Percentiles rank a stretch among this genome's conserved stretches.
These are phyloP conservation scores for Russula ochroleuca DNA, from an alignment of 768 basidiomycete species.

Conservation along the genomic window DNA sequence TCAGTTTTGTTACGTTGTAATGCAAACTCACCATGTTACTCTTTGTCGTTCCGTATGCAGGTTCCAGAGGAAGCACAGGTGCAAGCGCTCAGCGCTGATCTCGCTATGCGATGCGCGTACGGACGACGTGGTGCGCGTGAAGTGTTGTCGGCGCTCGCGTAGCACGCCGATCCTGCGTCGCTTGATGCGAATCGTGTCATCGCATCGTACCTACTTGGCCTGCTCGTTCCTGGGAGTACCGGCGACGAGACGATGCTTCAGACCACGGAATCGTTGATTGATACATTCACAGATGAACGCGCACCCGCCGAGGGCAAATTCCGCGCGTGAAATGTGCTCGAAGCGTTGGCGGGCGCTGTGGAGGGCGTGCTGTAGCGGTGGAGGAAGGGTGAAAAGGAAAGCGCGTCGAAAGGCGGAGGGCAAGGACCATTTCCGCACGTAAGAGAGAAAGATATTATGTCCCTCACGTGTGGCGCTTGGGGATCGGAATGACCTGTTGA, in stretches of 20 bases:
- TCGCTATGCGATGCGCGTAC: slow-evolving; percentile 54
- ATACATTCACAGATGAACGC: slow-evolving; percentile 89
- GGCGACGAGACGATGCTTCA: slow-evolving; percentile 73
- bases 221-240: slow-evolving; percentile 42
- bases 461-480: no score
- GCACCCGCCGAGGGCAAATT: slow-evolving; percentile 80
- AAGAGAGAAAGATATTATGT: no score
- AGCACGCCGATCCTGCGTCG: slow-evolving; percentile 46
- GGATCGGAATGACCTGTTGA: no score
- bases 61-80: slow-evolving; percentile 58
- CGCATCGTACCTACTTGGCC: slow-evolving; percentile 57
- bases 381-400: no score
- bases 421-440: no score
- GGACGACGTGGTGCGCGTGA: slow-evolving; percentile 63
- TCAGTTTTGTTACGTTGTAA: neutral
- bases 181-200: slow-evolving; percentile 68
- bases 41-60: slow-evolving; percentile 38
- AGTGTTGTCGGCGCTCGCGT: slow-evolving; percentile 79
- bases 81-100: slow-evolving; percentile 58
- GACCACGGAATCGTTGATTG: slow-evolving; percentile 76
- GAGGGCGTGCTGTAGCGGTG: slow-evolving; percentile 63
- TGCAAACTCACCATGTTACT: neutral
- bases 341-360: slow-evolving; percentile 50
- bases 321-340: slow-evolving; percentile 54
- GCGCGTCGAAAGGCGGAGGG: no score